Evolutionary conservation across 225 moss, liverwort and hornwort genomes (phyloP).

Genomic region (Sphagnum tenellum): DNA sequence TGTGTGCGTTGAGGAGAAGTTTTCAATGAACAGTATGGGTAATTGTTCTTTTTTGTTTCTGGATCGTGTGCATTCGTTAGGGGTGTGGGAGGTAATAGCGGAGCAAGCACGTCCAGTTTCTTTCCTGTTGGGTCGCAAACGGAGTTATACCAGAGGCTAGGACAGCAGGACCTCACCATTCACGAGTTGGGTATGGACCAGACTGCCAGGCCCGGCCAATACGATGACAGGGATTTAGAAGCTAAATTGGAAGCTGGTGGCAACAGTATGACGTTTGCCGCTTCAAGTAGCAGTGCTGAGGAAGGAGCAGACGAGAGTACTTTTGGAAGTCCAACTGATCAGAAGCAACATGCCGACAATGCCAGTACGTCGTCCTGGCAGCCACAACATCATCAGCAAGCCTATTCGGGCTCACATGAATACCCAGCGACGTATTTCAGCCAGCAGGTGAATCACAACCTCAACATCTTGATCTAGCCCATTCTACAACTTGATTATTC

Average conservation of each 20-base stretch:
- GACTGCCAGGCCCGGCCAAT: slow-evolving; percentile 12
- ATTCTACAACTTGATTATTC: no score
- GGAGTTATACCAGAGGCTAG: slow-evolving; percentile 21
- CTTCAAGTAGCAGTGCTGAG: slow-evolving; percentile 13
- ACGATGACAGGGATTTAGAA: slow-evolving; percentile 34
- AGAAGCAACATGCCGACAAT: slow-evolving; percentile 26
- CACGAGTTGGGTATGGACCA: slow-evolving; percentile 21
- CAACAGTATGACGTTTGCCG: slow-evolving; percentile 15
- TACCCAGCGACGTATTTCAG: no score
- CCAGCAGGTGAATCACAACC: no score
- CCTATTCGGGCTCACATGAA: no score
- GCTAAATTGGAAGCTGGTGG: slow-evolving; percentile 33
- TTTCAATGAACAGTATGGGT: no score
- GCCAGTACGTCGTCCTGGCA: slow-evolving; percentile 27
- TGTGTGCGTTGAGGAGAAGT: background rate
- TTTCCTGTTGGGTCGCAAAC: slow-evolving; percentile 26
- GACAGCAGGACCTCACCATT: slow-evolving; percentile 25
- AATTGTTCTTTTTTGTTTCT: no score
- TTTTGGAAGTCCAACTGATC: slow-evolving; percentile 22
- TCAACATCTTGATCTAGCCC: no score
- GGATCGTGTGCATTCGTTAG: background rate
- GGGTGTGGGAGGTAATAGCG: slow-evolving; percentile 22
- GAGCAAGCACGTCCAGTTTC: slow-evolving; percentile 23
- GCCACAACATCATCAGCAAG: slow-evolving; percentile 36
- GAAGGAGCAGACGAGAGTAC: slow-evolving; percentile 16